Percentiles rank a stretch among this genome's conserved stretches.
Conservation (phyloP, 805 yeast genomes). For the Ogataea henricii region DNA sequence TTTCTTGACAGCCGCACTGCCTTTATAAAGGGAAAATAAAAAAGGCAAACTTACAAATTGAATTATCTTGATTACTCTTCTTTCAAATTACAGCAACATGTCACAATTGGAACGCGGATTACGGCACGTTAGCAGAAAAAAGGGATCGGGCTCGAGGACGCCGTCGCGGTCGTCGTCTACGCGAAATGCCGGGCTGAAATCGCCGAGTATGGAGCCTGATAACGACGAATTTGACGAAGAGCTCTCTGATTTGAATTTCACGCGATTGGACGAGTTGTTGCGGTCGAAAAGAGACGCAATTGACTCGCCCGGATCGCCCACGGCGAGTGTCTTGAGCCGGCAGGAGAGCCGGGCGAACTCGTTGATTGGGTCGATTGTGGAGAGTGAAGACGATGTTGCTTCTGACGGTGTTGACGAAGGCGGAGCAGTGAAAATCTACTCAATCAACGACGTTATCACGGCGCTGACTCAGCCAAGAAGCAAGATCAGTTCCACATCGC, state of each 20-base stretch:
- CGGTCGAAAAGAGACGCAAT: conserved; percentile 14
- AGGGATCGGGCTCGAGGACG: conserved; percentile 18
- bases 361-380: conserved; percentile 25
- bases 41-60: background rate
- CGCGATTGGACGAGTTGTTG: conserved; percentile 25
- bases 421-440: conserved; percentile 23
- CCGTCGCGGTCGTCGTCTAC: conserved; percentile 18
- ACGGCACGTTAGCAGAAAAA: conserved; percentile 10
- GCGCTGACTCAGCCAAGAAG: conserved; percentile 45
- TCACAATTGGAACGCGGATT: conserved; percentile 25
- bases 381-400: conserved; percentile 14
- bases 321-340: conserved; percentile 8
- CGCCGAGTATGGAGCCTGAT: conserved; percentile 17
- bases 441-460: conserved; percentile 47
- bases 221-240: conserved; percentile 26
- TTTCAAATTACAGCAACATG: conserved; percentile 11
- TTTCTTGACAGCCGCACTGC: background rate
- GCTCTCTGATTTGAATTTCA: conserved; percentile 22
- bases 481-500: conserved; percentile 46
- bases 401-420: conserved; percentile 14
- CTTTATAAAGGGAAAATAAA: no score
- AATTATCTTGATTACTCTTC: no score
- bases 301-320: conserved; percentile 8
- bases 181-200: conserved; percentile 15
- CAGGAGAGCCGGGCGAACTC: conserved; percentile 33